Evolutionary conservation across 306 rosid genomes (phyloP), one percentile per base, ranked within the genome.

Genomic region (Rosa lucieae): DNA sequence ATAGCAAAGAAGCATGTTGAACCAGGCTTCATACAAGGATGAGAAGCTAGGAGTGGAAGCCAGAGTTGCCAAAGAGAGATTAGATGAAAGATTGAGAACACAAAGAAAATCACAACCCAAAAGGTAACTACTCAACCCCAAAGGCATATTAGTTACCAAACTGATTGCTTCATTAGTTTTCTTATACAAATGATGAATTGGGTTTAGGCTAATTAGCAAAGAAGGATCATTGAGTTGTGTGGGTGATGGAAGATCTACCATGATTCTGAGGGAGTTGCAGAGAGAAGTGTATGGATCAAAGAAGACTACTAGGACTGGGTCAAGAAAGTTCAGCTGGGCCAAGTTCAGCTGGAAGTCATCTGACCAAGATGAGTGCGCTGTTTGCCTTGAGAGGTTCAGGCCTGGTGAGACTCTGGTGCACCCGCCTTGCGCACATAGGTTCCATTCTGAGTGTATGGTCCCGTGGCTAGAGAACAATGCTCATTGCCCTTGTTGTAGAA

Each of bases 401-500:
- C 80, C 59, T 37, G 85, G 87, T 61, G 90, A 93, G 83, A 80
- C 80, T 6, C 72, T 91, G 79, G 80, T 85, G 62, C 88, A 82
- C 79, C 88, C 91, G 46, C 98, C 89, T 35, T 93, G 98, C 74
- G 92, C 95, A 0, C 97, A 93, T 56, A 89, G 82, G 84, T 95
- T 95, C 84, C 99, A 95, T 67, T 86, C 84, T 47, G 77, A 56
- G 5, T 95, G 99, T 69, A 79, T 95, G 81, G 85, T 85, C 43
- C 99, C 99, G 66, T 95, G 98, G 99, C 86, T 95, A 5, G 83
- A 85, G 70, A 84, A 83, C 70, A 91, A 90, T 67, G 78, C 87
- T 8, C 85, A 89, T 40, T 95, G 99, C 87, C 99, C 99, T 74
- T 95, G 97, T 23, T 95, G 99, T 83, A 85, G 98, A 82, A 86